Evolutionary conservation across 352 stramenopile genomes (phyloP), one percentile per base, ranked within the genome.

Genomic region (Globisporangium iwayamae): DNA sequence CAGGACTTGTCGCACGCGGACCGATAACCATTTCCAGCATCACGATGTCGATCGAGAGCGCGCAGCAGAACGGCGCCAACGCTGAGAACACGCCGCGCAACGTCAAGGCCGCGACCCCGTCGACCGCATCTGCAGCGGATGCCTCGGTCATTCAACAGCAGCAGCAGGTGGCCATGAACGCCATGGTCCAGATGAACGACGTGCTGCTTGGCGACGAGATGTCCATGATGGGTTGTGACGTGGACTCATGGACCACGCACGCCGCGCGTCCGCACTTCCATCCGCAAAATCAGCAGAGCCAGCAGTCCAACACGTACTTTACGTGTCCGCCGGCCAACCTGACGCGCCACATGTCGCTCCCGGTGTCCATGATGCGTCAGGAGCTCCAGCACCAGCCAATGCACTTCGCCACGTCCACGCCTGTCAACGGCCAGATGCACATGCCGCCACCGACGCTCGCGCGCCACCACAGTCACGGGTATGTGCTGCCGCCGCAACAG

Each of bases 401-500:
- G 30, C 70, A 75, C 54, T 68, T 62, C 30, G 60, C 67, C 32
- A 50, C 63, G n/a, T 32, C 63, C 32, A 66, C 73, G 1, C 69
- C 65, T 18, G 60, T 25, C n/a, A 65, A 75, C 51, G 61, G 64
- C 8, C 11, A 41, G 9, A 76, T 74, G 63, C 43, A 56, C 6
- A 79, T 81, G 60, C 81, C 81, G 7, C 81, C 81, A 6, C 80
- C 80, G 10, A 68, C 74, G n/a, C 73, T 90, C 18, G 55, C 73
- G 46, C 83, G 83, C 48, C 79, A 92, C 70, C 83, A 83, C 75
- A 92, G 79, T 56, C 70, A 89, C 61, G 73, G 78, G 16, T 90
- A 85, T 68, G 61, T 83, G 48, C 71, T 88, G 70, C 67, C 62
- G 54, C 57, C 76, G 34, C 69, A 56, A 28, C 57, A 77, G 34